A percentile compares a stretch with the other conserved stretches of the same genome.
Conservation (phyloP, 164 flowering plant species). For the Vitis amurensis region DNA sequence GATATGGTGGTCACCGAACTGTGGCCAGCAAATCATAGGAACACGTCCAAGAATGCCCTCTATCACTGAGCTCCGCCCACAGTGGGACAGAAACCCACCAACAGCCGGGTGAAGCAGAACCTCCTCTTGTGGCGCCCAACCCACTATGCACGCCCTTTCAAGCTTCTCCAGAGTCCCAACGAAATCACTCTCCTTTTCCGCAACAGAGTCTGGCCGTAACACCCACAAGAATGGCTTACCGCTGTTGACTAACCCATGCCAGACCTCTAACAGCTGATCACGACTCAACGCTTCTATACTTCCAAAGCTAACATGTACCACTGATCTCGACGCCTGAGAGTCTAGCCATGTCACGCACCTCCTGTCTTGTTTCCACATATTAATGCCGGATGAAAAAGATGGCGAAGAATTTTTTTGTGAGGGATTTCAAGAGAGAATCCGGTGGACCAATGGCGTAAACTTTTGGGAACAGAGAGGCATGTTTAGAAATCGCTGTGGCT, state of each 20-base stretch:
- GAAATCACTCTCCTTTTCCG: not conserved
- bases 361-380: conserved; percentile 17
- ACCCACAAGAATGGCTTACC: conserved; percentile 24
- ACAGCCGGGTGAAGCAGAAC: conserved; percentile 9
- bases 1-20: conserved; percentile 17
- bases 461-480: conserved; percentile 16
- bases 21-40: conserved; percentile 27
- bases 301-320: conserved; percentile 31
- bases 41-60: conserved; percentile 12
- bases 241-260: conserved; percentile 22
- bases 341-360: conserved; percentile 31
- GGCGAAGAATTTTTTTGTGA: too few relatives aligned
- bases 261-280: conserved; percentile 12
- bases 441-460: conserved; percentile 35
- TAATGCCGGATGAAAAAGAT: not conserved
- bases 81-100: conserved; percentile 17
- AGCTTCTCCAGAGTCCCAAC: conserved; percentile 1
- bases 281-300: conserved; percentile 7
- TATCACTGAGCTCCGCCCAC: conserved; percentile 16
- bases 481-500: conserved; percentile 9
- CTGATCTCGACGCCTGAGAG: conserved; percentile 19
- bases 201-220: conserved; percentile 7
- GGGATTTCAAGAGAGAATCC: conserved; percentile 3
- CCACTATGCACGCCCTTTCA: conserved; percentile 6
- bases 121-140: conserved; percentile 23